Evolutionary conservation across 2,329 filamentous ascomycete genomes (phyloP).

Genomic region (Botryotinia calthae): DNA sequence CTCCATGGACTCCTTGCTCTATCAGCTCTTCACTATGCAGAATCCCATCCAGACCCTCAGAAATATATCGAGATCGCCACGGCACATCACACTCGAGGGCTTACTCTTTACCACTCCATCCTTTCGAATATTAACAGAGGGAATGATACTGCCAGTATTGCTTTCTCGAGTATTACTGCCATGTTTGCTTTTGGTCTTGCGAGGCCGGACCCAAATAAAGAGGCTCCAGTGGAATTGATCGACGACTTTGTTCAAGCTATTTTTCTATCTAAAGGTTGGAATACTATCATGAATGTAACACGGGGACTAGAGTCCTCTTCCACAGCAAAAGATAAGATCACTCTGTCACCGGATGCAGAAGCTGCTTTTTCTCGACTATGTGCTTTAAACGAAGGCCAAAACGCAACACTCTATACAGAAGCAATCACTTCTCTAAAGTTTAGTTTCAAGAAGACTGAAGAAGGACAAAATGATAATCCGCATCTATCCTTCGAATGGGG

Average conservation of each 20-base stretch:
- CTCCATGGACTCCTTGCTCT: not conserved
- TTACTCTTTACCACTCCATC: not conserved
- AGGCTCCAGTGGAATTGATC: not conserved
- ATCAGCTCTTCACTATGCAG: not conserved
- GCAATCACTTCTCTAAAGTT: not conserved
- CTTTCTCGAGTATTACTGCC: not conserved
- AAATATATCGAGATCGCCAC: conserved; percentile 4
- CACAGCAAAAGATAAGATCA: no score
- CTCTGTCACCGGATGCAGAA: not conserved
- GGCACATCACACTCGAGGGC: not conserved
- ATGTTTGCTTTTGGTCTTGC: not conserved
- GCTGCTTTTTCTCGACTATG: not conserved
- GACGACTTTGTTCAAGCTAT: not conserved
- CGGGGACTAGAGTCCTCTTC: not conserved
- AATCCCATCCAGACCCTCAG: not conserved
- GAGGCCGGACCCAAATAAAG: not conserved
- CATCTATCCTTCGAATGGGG: not conserved
- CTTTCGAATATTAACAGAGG: not conserved
- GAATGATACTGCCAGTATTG: not conserved
- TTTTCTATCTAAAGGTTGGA: not conserved
- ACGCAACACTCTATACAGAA: not conserved
- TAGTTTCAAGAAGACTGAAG: not conserved
- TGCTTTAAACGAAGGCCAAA: not conserved
- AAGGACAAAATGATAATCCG: not conserved
- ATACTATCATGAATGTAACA: not conserved